Percentiles rank a stretch among this genome's conserved stretches.
Evolutionary conservation across 2,329 filamentous ascomycete genomes (phyloP).

Genomic region (Lasiodiplodia gonubiensis): DNA sequence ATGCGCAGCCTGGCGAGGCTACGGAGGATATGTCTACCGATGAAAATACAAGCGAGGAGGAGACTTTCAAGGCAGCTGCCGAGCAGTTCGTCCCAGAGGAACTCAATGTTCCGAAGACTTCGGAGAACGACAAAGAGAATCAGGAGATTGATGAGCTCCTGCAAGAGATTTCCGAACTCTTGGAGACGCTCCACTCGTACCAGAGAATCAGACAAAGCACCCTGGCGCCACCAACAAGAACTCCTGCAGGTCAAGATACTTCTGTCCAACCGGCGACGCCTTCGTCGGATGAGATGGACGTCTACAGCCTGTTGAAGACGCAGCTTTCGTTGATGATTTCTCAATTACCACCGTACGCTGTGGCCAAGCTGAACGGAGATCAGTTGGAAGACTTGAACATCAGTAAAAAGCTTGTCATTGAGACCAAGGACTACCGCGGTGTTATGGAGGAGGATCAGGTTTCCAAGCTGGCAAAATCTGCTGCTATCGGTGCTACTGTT

Average conservation of each 20-base stretch:
- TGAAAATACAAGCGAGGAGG: constrained; percentile 43
- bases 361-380: constrained; percentile 84
- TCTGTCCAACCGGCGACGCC: constrained; percentile 63
- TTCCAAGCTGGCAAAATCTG: constrained; percentile 50
- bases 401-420: constrained; percentile 76
- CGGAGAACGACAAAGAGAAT: constrained; percentile 44
- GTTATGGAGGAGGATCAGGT: constrained; percentile 82
- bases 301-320: constrained; percentile 76
- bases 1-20: constrained; percentile 32
- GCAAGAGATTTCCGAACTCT: constrained; percentile 74
- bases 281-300: constrained; percentile 61
- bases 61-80: constrained; percentile 45
- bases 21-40: constrained; percentile 38
- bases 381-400: constrained; percentile 83
- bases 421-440: constrained; percentile 75
- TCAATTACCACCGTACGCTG: constrained; percentile 79
- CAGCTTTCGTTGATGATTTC: constrained; percentile 77
- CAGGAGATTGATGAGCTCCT: constrained; percentile 71
- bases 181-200: constrained; percentile 77
- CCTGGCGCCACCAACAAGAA: constrained; percentile 51
- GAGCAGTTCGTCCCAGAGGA: constrained; percentile 45
- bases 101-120: constrained; percentile 34
- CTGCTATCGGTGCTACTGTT: constrained; percentile 40
- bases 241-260: constrained; percentile 15
- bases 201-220: constrained; percentile 79